A percentile compares a stretch with the other conserved stretches of the same genome.
phyloP scores from a whole-genome alignment of 192 early-diverging fungal genomes.

The Coemansia nantahalensis region DNA sequence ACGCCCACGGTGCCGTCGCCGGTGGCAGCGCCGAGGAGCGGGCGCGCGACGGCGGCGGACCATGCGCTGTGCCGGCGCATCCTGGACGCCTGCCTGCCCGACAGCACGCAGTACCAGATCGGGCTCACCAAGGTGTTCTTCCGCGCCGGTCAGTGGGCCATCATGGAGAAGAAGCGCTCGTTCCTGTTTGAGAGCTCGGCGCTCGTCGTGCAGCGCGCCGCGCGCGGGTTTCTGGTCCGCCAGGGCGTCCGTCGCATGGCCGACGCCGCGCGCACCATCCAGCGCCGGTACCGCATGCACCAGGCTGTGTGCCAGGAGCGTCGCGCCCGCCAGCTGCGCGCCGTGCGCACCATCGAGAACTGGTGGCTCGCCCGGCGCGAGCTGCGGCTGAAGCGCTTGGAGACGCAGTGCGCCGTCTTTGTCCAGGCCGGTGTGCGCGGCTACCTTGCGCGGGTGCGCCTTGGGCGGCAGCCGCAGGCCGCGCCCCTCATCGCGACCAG shows the following conservation, averaged over 20 bases:
- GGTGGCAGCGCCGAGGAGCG: conserved; percentile 23
- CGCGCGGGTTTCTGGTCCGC: conserved; percentile 63
- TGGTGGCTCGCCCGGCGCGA: neutral
- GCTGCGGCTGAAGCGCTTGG: neutral
- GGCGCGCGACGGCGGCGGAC: conserved; percentile 54
- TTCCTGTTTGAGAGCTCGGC: conserved; percentile 76
- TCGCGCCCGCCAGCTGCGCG: conserved; percentile 7
- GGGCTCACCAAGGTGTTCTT: conserved; percentile 97
- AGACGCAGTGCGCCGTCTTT: neutral
- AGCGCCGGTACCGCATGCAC: conserved; percentile 29
- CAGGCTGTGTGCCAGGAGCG: conserved; percentile 11
- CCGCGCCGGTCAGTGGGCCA: conserved; percentile 78
- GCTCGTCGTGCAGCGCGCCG: conserved; percentile 72
- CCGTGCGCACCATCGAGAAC: conserved; percentile 36
- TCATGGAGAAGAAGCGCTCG: conserved; percentile 83
- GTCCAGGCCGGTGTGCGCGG: conserved; percentile 21
- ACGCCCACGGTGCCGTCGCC: neutral
- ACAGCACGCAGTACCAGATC: conserved; percentile 86
- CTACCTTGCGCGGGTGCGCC: conserved; percentile 4
- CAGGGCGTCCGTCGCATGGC: conserved; percentile 54
- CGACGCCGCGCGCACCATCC: conserved; percentile 26
- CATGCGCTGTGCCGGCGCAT: conserved; percentile 61
- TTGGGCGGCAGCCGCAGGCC: neutral
- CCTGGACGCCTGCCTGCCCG: conserved; percentile 60
- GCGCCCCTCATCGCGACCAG: neutral